phyloP scores from a whole-genome alignment of 345 rosid species.

The Bruguiera gymnorhiza region DNA sequence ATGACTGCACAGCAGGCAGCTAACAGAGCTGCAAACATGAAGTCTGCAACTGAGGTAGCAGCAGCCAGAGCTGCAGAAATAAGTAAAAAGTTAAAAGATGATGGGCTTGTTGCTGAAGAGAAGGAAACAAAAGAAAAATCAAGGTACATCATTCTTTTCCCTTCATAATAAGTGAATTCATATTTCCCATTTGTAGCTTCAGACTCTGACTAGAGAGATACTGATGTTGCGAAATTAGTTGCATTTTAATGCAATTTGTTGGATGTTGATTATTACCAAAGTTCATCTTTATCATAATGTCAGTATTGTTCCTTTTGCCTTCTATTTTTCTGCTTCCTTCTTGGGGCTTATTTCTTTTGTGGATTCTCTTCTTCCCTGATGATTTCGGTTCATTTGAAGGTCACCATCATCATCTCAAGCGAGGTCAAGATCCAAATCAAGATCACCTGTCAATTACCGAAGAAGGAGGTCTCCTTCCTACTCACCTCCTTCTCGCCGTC shows the following conservation, averaged over 20 bases:
- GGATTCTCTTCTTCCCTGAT: not conserved
- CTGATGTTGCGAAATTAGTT: not conserved
- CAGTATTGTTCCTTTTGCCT: not conserved
- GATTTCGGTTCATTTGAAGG: conserved; percentile 31
- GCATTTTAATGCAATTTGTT: not conserved
- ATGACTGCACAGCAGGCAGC: conserved; percentile 98
- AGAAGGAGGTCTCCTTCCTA: conserved; percentile 65
- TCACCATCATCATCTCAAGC: conserved; percentile 71
- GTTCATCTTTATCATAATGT: no score
- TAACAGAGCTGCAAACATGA: conserved; percentile 88
- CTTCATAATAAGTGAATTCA: not conserved
- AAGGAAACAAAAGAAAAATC: conserved; percentile 53
- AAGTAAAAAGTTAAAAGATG: conserved; percentile 80
- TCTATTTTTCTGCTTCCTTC: not conserved
- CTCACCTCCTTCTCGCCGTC: conserved; percentile 63
- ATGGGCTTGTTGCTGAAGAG: conserved; percentile 66
- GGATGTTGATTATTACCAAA: no score
- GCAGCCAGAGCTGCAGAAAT: conserved; percentile 98
- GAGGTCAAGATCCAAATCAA: conserved; percentile 68
- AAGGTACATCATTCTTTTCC: conserved; percentile 37
- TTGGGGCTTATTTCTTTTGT: not conserved
- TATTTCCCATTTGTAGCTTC: not conserved
- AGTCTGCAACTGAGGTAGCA: conserved; percentile 96
- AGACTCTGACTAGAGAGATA: not conserved
- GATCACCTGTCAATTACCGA: conserved; percentile 66